Base-by-base conservation (phyloP, 2,329 filamentous ascomycete species). In the Pezicula radicicola region DNA sequence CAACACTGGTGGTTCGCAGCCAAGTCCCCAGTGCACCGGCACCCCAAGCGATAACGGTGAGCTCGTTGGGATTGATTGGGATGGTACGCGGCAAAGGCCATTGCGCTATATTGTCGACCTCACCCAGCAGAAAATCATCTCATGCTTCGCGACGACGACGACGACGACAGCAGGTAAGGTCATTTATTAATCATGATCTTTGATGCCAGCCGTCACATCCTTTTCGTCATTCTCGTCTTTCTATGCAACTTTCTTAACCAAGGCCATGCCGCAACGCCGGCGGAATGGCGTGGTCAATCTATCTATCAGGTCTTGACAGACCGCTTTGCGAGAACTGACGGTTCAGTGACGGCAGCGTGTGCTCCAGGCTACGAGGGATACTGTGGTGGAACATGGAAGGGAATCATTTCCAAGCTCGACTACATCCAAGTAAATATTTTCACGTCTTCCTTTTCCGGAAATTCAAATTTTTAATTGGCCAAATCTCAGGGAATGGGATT, bases 361-460 rank as follows among this genome's bases (percentile, higher is more conserved):
- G 8, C 42, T n/a, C 28, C 52, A 6, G 47, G 49, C 15, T 52
- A 54, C 21, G 61, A 63, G 2, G 44, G 67, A 4, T 75, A 76
- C 54, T 79, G 76, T 51, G 76, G 76, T 44, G 76, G 76, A 9
- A 77, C 75, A 18, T 79, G 75, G 70, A 68, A 70, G 56, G 76
- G 76, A 7, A 71, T 76, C 6, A 72, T 75, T 49, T 66, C 72
- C 33, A 69, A 74, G 21, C 65, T 79, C 8, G 75, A 78, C 58
- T 79, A 79, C 58, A 78, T 79, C 53, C 67, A 76, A 53, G 69
- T 64, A 12, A 70, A 25, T 25, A 25, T 25, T 77, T 64, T 48
- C 27, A 4, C 12, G 6, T 21, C 15, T 16, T 45, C 28, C 18
- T 8, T 46, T 27, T 37, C 21, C 41, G 37, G 41, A 19, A 19